Evolutionary conservation across 257 asterid species (phyloP).

Genomic region (Scutellaria minor): DNA sequence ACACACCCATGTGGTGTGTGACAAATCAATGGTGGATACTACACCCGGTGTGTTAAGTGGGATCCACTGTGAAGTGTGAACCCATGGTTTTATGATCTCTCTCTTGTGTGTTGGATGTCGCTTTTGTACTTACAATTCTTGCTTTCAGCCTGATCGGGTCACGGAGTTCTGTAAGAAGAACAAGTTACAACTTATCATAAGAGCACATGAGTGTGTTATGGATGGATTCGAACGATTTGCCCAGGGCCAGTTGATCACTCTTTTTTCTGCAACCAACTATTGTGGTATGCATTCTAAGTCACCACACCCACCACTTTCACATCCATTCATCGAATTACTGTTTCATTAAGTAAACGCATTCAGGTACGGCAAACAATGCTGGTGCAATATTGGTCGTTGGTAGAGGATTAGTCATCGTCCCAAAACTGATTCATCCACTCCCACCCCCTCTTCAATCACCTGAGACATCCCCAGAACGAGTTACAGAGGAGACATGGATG

Average conservation of each 20-base stretch:
- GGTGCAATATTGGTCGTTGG: constrained; percentile 98
- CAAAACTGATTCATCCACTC: constrained; percentile 92
- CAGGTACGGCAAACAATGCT: constrained; percentile 98
- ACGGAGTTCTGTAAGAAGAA: constrained; percentile 94
- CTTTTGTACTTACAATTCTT: neutral
- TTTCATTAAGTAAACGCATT: constrained; percentile 39
- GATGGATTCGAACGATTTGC: constrained; percentile 99
- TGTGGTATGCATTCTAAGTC: constrained; percentile 69
- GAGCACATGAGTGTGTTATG: constrained; percentile 99
- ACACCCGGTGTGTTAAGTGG: too few relatives aligned
- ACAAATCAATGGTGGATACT: too few relatives aligned
- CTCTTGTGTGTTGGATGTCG: neutral
- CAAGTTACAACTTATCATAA: constrained; percentile 84
- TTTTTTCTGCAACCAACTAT: constrained; percentile 98
- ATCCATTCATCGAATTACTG: constrained; percentile 2
- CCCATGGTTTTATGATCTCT: neutral
- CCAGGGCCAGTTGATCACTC: constrained; percentile 97
- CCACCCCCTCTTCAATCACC: constrained; percentile 98
- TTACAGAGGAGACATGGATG: constrained; percentile 88
- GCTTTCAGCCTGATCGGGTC: constrained; percentile 89
- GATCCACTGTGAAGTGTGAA: too few relatives aligned
- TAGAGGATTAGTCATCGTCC: constrained; percentile 89
- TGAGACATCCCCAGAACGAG: constrained; percentile 93
- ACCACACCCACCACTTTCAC: constrained; percentile 18
- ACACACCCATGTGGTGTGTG: too few relatives aligned